These are phyloP conservation scores for Xylaria sp. DNA, from an alignment of 2,329 filamentous ascomycete genomes.

Conservation along the genomic window DNA sequence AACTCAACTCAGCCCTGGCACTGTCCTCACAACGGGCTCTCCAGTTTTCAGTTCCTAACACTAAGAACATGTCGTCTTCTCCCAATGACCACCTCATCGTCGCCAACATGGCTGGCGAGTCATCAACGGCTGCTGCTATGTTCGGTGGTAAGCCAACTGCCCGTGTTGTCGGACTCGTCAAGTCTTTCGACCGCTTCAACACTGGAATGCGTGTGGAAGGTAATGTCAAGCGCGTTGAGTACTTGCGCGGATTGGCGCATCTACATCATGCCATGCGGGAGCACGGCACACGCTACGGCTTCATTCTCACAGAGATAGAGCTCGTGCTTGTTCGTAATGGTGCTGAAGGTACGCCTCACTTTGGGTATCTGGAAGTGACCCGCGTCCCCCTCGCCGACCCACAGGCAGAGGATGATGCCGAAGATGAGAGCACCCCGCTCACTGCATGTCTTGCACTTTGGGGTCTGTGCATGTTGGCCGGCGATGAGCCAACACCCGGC, in stretches of 20 bases:
- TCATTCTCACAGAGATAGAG: conserved; percentile 96
- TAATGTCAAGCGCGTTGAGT: conserved; percentile 86
- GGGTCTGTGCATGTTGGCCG: conserved; percentile 78
- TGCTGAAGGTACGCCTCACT: conserved; percentile 75
- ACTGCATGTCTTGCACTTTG: conserved; percentile 80
- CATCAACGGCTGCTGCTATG: conserved; percentile 63
- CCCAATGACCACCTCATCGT: conserved; percentile 70
- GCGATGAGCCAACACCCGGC: conserved; percentile 66
- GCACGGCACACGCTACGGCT: conserved; percentile 91
- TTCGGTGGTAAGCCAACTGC: conserved; percentile 59
- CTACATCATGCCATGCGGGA: conserved; percentile 93
- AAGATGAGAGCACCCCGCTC: conserved; percentile 56
- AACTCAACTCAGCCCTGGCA: conserved; percentile 84
- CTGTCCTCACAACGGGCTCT: conserved; percentile 76
- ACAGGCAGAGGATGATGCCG: conserved; percentile 48
- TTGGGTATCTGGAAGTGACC: conserved; percentile 85
- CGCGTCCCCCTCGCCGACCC: conserved; percentile 65
- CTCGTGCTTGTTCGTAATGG: conserved; percentile 89
- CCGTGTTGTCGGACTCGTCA: conserved; percentile 75
- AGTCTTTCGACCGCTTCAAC: conserved; percentile 94
- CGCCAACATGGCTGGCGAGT: conserved; percentile 68
- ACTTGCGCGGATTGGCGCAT: conserved; percentile 85
- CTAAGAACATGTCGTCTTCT: conserved; percentile 43
- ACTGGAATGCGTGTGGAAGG: conserved; percentile 89
- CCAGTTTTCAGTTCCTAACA: conserved; percentile 58